A percentile compares a stretch with the other conserved stretches of the same genome.
These are phyloP conservation scores for Talaromyces sp. DNA, from an alignment of 2,329 filamentous ascomycete genomes.

Conservation along the genomic window DNA sequence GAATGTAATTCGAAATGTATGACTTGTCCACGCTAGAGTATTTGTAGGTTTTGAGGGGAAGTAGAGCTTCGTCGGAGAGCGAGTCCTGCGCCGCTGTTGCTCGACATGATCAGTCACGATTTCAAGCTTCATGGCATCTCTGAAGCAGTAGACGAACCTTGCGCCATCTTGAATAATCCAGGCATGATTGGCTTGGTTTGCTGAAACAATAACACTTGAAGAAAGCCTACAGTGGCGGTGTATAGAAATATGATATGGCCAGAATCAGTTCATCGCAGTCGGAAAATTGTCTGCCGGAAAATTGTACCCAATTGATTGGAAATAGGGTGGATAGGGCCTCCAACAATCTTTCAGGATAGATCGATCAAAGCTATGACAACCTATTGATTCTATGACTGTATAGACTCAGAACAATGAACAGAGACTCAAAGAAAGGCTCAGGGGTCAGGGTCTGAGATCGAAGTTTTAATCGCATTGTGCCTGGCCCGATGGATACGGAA, in stretches of 20 bases:
- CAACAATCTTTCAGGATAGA: neutral
- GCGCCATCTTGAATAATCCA: constrained; percentile 33
- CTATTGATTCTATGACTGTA: too few species aligned
- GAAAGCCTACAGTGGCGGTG: constrained; percentile 3
- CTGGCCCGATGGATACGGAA: neutral
- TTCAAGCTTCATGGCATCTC: neutral
- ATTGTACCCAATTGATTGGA: neutral
- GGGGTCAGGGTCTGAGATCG: neutral
- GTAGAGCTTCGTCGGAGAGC: constrained; percentile 83
- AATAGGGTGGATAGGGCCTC: neutral
- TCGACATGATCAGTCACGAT: neutral
- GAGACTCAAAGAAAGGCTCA: neutral
- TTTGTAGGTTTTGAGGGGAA: constrained; percentile 92
- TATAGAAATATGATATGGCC: constrained; percentile 3
- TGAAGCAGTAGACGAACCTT: constrained; percentile 28
- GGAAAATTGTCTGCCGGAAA: constrained; percentile 2
- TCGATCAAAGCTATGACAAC: too few species aligned
- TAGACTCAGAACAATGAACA: neutral
- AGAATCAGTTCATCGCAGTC: constrained; percentile 11
- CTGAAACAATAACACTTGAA: neutral
- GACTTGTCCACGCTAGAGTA: constrained; percentile 98
- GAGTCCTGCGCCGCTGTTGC: constrained; percentile 47
- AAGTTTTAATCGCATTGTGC: constrained; percentile 6
- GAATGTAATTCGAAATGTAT: constrained; percentile 84
- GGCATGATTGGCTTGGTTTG: constrained; percentile 26